phyloP scores from a whole-genome alignment of 169 alveolate species.

The Eimeria falciformis region DNA sequence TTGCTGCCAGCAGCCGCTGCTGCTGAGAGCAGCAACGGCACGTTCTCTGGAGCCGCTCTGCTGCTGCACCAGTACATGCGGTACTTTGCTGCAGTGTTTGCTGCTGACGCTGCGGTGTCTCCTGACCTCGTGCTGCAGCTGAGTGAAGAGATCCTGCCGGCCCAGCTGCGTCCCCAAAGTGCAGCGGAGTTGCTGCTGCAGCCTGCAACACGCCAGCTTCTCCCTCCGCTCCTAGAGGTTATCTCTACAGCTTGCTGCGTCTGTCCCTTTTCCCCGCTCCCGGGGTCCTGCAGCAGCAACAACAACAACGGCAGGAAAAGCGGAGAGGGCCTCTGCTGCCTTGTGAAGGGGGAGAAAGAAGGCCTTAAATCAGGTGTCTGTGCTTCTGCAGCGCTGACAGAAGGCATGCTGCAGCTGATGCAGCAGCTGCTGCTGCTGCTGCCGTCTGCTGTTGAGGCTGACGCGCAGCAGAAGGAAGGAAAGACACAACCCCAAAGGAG shows the following conservation, averaged over 20 bases:
- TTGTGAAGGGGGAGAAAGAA: slow-evolving; percentile 8
- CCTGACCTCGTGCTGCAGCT: slow-evolving; percentile 58
- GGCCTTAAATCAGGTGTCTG: background rate
- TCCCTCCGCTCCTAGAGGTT: slow-evolving; percentile 58
- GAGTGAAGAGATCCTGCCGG: slow-evolving; percentile 18
- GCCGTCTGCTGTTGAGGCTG: slow-evolving; percentile 64
- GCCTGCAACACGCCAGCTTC: slow-evolving; percentile 64
- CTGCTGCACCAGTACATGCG: slow-evolving; percentile 50
- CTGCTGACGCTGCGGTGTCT: slow-evolving; percentile 47
- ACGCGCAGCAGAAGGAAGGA: slow-evolving; percentile 51
- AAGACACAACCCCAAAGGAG: slow-evolving; percentile 48
- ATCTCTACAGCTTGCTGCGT: slow-evolving; percentile 62
- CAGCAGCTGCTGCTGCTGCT: slow-evolving; percentile 73
- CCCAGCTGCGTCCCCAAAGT: slow-evolving; percentile 30
- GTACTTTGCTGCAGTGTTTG: slow-evolving; percentile 47
- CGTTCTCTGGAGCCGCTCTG: slow-evolving; percentile 8
- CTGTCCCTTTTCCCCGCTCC: slow-evolving; percentile 38
- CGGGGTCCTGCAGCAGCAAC: background rate
- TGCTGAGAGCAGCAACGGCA: background rate
- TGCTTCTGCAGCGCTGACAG: background rate
- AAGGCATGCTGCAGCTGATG: slow-evolving; percentile 67
- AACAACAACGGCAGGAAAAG: too few relatives aligned
- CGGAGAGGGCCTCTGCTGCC: too few relatives aligned
- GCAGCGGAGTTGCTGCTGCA: slow-evolving; percentile 70
- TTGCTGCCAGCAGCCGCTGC: background rate